These are phyloP conservation scores for Suillus weaverae DNA, from an alignment of 768 basidiomycete genomes.

Conservation along the genomic window DNA sequence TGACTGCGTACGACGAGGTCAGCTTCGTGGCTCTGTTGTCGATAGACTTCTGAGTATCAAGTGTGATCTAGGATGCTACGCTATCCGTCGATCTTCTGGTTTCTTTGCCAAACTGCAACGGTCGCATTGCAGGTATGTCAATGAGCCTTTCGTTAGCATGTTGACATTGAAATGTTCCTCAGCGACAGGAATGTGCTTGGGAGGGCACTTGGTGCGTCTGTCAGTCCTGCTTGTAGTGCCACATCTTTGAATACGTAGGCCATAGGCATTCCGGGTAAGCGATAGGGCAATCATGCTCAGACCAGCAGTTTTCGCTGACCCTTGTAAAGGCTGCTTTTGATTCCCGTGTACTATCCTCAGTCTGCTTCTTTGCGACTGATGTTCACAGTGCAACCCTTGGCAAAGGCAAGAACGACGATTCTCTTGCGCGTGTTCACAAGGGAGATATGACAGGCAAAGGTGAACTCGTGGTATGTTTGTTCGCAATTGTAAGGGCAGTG, in stretches of 20 bases:
- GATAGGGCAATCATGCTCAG: background rate
- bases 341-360: constrained; percentile 73
- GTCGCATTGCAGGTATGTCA: constrained; percentile 76
- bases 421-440: constrained; percentile 66
- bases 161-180: constrained; percentile 11
- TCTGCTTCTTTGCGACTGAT: constrained; percentile 96
- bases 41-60: background rate
- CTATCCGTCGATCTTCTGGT: constrained; percentile 73
- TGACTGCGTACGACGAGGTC: constrained; percentile 89
- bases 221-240: background rate
- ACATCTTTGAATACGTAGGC: constrained; percentile 5
- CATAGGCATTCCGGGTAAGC: constrained; percentile 53
- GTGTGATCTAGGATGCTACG: constrained; percentile 62
- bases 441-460: constrained; percentile 80
- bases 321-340: constrained; percentile 80
- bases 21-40: background rate
- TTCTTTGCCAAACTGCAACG: constrained; percentile 82
- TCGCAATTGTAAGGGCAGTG: background rate
- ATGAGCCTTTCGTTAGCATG: background rate
- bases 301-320: constrained; percentile 7
- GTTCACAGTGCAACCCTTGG: constrained; percentile 88
- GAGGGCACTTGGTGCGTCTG: constrained; percentile 74
- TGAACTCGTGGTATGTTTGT: constrained; percentile 70
- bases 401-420: constrained; percentile 80
- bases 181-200: constrained; percentile 92